Conservation (phyloP, 208 protist genomes). For the Trypanosoma melophagium region DNA sequence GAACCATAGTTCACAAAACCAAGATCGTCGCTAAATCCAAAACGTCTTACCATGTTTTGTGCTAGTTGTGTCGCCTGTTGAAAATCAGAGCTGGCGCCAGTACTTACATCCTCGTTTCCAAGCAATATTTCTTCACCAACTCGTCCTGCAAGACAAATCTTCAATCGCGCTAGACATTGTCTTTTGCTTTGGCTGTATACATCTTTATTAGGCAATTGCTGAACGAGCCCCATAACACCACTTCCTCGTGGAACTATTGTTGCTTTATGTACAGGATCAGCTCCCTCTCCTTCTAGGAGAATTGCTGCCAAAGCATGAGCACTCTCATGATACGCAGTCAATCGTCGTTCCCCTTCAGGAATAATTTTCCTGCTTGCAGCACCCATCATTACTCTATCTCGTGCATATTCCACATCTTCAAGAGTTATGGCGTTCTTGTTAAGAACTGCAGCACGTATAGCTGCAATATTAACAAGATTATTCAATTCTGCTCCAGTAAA, state of each 20-base stretch:
- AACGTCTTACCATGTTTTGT: constrained; percentile 87
- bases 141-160: constrained; percentile 88
- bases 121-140: constrained; percentile 97
- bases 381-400: constrained; percentile 92
- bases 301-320: constrained; percentile 85
- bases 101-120: constrained; percentile 93
- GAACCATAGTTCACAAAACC: constrained; percentile 89
- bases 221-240: constrained; percentile 91
- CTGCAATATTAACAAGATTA: constrained; percentile 93
- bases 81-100: constrained; percentile 89
- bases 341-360: constrained; percentile 82
- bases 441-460: constrained; percentile 82
- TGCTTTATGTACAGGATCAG: constrained; percentile 90
- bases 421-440: constrained; percentile 72
- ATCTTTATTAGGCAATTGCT: constrained; percentile 85
- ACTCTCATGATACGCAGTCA: constrained; percentile 90
- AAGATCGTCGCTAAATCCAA: constrained; percentile 86
- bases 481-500: constrained; percentile 92
- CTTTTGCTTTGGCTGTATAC: constrained; percentile 86
- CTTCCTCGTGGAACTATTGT: constrained; percentile 90
- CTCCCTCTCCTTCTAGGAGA: constrained; percentile 68
- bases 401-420: constrained; percentile 91
- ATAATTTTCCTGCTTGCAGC: constrained; percentile 82
- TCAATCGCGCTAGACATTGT: constrained; percentile 81
- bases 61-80: constrained; percentile 90